Percentiles rank a stretch among this genome's conserved stretches.
Evolutionary conservation across 140 eudicot species (phyloP).

Genomic region (Bidens hawaiensis): DNA sequence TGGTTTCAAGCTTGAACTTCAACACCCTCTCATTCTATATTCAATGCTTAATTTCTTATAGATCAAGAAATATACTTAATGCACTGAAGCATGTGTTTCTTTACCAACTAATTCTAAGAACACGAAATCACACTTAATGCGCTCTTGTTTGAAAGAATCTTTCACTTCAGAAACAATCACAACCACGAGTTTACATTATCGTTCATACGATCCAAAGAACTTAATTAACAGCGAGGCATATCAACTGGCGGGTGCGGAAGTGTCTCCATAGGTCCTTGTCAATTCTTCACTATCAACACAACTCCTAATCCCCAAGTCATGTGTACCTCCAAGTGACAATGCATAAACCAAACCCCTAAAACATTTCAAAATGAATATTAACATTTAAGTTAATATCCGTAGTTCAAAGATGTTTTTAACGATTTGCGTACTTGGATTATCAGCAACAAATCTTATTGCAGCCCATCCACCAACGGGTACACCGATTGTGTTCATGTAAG

Average conservation of each 20-base stretch:
- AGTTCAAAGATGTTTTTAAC: too few relatives aligned
- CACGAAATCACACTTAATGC: slow-evolving; percentile 28
- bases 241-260: slow-evolving; percentile 77
- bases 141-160: slow-evolving; percentile 28
- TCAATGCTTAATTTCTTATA: too few relatives aligned
- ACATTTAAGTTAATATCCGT: too few relatives aligned
- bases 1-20: slow-evolving; percentile 2
- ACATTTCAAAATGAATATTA: slow-evolving; percentile 6
- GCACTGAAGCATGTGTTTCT: slow-evolving; percentile 13
- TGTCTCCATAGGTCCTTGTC: slow-evolving; percentile 52
- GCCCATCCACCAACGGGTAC: slow-evolving; percentile 87
- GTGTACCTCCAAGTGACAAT: slow-evolving; percentile 75
- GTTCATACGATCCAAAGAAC: neutral
- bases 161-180: slow-evolving; percentile 11
- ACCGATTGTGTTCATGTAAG: slow-evolving; percentile 72
- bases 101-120: slow-evolving; percentile 6
- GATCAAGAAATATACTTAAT: too few relatives aligned
- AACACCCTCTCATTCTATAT: too few relatives aligned
- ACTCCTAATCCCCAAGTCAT: slow-evolving; percentile 67
- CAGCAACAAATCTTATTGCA: slow-evolving; percentile 68
- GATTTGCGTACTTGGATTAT: slow-evolving; percentile 70
- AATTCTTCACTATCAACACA: slow-evolving; percentile 60
- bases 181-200: neutral
- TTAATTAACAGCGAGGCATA: slow-evolving; percentile 51
- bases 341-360: slow-evolving; percentile 87